Conservation (phyloP, 202 grass and related monocot genomes). For the Carex arenaria region DNA sequence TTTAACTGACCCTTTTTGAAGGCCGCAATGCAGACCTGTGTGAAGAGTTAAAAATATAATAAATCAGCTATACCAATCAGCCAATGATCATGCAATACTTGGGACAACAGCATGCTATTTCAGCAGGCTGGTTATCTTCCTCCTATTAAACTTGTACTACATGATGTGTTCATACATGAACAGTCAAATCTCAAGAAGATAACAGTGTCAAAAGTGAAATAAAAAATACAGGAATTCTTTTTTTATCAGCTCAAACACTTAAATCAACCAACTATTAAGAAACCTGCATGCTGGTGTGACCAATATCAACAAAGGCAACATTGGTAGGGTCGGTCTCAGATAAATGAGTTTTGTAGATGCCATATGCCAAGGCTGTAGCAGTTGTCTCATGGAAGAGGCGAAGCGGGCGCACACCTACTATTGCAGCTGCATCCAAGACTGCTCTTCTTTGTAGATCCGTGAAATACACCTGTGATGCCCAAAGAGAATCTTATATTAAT, state of each 20-base stretch:
- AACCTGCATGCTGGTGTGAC: constrained; percentile 74
- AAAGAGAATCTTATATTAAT: constrained; percentile 4
- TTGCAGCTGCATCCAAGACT: constrained; percentile 60
- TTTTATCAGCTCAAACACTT: background rate
- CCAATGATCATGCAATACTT: background rate
- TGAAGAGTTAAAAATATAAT: background rate
- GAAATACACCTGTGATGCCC: constrained; percentile 43
- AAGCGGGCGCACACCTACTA: constrained; percentile 60
- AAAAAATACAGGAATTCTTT: background rate
- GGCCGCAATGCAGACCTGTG: constrained; percentile 52
- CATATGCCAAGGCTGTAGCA: constrained; percentile 79
- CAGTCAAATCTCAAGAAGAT: background rate
- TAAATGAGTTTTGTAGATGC: constrained; percentile 86
- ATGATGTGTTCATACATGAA: background rate
- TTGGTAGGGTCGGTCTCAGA: constrained; percentile 65
- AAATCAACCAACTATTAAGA: background rate
- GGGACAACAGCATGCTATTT: background rate
- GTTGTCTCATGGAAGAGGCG: constrained; percentile 83
- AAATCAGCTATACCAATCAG: background rate
- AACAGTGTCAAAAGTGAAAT: background rate
- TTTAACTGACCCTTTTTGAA: constrained; percentile 81
- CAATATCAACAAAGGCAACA: constrained; percentile 85
- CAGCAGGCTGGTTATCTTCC: background rate
- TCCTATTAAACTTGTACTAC: background rate
- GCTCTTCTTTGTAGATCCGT: constrained; percentile 74